Evolutionary conservation across 768 basidiomycete genomes (phyloP).

Genomic region (Chalciporus pseudorubinellus): DNA sequence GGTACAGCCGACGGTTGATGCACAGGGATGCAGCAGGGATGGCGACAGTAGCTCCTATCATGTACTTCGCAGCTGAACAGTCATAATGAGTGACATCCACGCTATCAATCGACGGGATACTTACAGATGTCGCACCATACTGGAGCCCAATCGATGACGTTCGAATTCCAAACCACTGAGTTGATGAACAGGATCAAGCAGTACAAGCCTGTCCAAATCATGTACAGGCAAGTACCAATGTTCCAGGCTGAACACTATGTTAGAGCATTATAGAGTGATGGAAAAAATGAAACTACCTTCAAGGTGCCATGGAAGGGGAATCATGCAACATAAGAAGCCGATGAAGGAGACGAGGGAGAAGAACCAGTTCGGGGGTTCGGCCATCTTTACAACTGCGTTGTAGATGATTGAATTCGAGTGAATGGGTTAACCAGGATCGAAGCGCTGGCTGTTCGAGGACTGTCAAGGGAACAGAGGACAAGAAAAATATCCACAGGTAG

Average conservation of each 20-base stretch:
- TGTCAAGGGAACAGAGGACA: constrained; percentile 1
- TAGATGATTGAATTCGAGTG: constrained; percentile 9
- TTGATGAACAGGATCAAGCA: constrained; percentile 47
- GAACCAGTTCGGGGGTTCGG: constrained; percentile 29
- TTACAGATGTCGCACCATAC: constrained; percentile 62
- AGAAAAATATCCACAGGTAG: constrained; percentile 6
- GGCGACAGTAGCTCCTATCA: constrained; percentile 12
- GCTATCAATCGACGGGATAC: constrained; percentile 1
- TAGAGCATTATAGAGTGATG: not conserved
- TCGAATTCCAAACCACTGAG: constrained; percentile 51
- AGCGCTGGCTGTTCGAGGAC: constrained; percentile 3
- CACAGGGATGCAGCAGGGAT: constrained; percentile 34
- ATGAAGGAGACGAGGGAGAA: constrained; percentile 53
- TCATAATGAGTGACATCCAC: not conserved
- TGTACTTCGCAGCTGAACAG: constrained; percentile 16
- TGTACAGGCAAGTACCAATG: constrained; percentile 44
- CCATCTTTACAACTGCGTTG: constrained; percentile 31
- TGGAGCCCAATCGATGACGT: constrained; percentile 37
- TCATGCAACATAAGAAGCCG: constrained; percentile 52
- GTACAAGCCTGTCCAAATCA: constrained; percentile 42
- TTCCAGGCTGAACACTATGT: constrained; percentile 36
- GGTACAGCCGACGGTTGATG: constrained; percentile 35
- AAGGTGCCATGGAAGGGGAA: constrained; percentile 70
- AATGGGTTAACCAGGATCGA: constrained; percentile 8
- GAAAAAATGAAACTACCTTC: constrained; percentile 16